Base-by-base conservation (phyloP, 2,329 filamentous ascomycete genomes). In the Alternaria sp. region DNA sequence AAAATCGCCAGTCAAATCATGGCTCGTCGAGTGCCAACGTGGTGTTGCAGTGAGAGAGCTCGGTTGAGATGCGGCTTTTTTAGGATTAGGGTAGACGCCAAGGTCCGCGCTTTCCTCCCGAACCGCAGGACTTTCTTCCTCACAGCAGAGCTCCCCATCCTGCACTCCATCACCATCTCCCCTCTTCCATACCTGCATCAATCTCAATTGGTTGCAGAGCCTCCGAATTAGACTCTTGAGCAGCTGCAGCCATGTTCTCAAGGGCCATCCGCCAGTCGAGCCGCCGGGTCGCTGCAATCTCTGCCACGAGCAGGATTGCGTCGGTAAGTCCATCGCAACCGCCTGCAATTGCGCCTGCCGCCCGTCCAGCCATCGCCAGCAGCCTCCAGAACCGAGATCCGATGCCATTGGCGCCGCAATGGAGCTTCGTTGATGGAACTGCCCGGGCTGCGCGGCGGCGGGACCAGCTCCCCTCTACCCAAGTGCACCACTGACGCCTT, bases 201-300 rank as follows among this genome's bases (percentile, higher is more conserved):
- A 79, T 80, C 74, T 79, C 79, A 81, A 81, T 81, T 81, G 79
- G 75, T 79, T 74, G 79, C 78, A 79, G 78, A 77, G 72, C 75
- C 75, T 76, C 74, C 70, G 64, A 63, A 76, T 73, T 80, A 80
- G 77, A 76, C 75, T 80, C 77, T 80, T 78, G 74, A 80, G 77
- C 76, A 79, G 56, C 76, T 83, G 83, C 84, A 86, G 83, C 68
- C 83, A 97, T 98, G 95, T 97, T 97, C 89, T 93, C 95, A 87
- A 97, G 92, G 90, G 94, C 95, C 88, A 89, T 98, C 87, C 90
- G 94, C 88, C 94, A 97, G 89, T 96, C 94, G 84, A 92, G 92
- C 87, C 94, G 94, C 88, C 92, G 92, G 85, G 92, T 95, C 86
- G 92, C 93, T 87, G 93, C 93, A 87, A 89, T 96, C 87, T 93